Evolutionary conservation across 257 asterid genomes (phyloP), one percentile per base, ranked within the genome.

Genomic region (Lavandula angustifolia): DNA sequence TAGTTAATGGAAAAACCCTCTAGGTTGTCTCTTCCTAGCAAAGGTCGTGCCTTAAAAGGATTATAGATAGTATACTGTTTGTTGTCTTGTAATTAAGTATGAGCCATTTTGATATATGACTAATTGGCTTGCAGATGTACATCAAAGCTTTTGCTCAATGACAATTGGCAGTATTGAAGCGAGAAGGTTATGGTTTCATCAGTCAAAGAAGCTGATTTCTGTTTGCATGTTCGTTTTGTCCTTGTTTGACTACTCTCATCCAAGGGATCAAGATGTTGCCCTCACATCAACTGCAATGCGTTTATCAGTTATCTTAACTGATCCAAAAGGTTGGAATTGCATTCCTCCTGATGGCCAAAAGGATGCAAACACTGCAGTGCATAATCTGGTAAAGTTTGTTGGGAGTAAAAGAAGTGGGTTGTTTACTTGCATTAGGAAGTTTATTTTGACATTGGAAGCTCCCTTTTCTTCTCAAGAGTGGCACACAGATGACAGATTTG

Each of bases 241-340:
- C 37, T 56, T 82, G 76, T 85, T 82, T 68, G 89, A 84, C 46
- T 64, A 75, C 80, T 75, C 84, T 54, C 38, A 32, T 54, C 77
- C 67, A 72, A 78, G 67, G 64, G 72, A 33, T 73, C 75, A 74
- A 58, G 80, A 87, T 75, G 66, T 72, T 71, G 78, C 66, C 48
- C 81, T 85, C 72, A 78, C 87, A 43, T 84, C 96, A 63, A 74
- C 71, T 53, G 95, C 95, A 60, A 84, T 92, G 95, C 99, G 96
- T 56, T 67, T 92, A 77, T 84, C 94, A 34, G 96, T 92, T 81
- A 70, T 79, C 61, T 78, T 92, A 77, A 92, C 94, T 48, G 98
- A 89, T 80, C 73, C 81, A 27, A 87, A 84, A 79, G 88, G 94
- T 77, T 92, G 99, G 99, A 92, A 81, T 71, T 75, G 82, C 76